Evolutionary conservation across 176 grass and related monocot species (phyloP).

Genomic region (Zea luxurians): DNA sequence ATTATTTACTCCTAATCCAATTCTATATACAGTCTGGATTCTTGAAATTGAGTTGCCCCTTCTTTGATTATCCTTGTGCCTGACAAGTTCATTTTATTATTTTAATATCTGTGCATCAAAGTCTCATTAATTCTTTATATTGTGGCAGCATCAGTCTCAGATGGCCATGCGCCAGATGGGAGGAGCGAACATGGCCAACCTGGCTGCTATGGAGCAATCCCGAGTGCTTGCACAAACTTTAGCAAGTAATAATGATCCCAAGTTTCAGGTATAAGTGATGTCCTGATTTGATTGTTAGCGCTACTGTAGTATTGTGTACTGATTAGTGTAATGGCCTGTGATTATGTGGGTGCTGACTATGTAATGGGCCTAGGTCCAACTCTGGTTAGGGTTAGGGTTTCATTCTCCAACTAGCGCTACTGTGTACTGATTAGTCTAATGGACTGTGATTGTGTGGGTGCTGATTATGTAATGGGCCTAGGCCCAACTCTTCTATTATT

Average conservation of each 20-base stretch:
- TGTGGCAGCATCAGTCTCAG: constrained; percentile 77
- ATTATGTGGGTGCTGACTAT: too few relatives aligned
- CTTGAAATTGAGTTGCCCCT: constrained; percentile 1
- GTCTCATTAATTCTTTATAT: constrained; percentile 26
- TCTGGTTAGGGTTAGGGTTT: too few relatives aligned
- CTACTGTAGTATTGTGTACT: too few relatives aligned
- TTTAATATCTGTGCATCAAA: constrained; percentile 24
- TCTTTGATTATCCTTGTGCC: constrained; percentile 30
- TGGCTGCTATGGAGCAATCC: constrained; percentile 87
- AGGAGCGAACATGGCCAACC: constrained; percentile 59
- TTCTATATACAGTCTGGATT: not conserved
- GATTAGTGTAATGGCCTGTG: too few relatives aligned
- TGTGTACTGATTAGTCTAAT: too few relatives aligned
- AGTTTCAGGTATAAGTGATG: constrained; percentile 83
- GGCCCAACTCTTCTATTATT: too few relatives aligned
- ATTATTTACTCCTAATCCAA: constrained; percentile 2
- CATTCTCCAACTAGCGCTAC: too few relatives aligned
- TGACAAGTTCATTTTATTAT: constrained; percentile 17
- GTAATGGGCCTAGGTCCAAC: too few relatives aligned
- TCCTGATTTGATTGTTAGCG: not conserved
- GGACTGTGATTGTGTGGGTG: too few relatives aligned
- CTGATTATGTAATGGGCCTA: too few relatives aligned
- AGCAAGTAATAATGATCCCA: constrained; percentile 83
- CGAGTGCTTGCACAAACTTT: constrained; percentile 93
- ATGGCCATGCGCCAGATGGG: constrained; percentile 65